Base-by-base conservation (phyloP, 2,329 filamentous ascomycete species). In the Trichoderma sp. region DNA sequence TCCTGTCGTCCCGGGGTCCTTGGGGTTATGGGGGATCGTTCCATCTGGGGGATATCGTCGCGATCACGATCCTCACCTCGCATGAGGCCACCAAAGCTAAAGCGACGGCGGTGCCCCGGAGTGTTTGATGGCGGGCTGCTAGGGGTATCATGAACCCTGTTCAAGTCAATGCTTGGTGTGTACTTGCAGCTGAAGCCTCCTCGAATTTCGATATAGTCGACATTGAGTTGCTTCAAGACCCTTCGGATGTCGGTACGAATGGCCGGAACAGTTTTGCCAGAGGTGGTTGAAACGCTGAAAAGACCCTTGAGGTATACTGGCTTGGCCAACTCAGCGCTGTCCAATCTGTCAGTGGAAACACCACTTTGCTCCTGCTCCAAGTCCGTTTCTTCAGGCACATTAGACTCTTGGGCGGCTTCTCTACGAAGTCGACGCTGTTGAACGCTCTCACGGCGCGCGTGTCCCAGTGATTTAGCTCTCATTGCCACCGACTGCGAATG, bases 261-360 rank as follows among this genome's bases (percentile, higher is more conserved):
- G 72, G 94, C 90, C 1, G 90, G 85, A 12, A 98, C 88, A 1
- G 95, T 93, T 79, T 97, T 97, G 78, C 91, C 96, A 71, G 94
- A 98, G 7, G 96, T 99, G 0, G 96, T 99, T 4, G 94, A 97
- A 68, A 98, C 96, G 77, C 95, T 98, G 83, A 99, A 98, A 20
- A 99, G 86, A 5, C 96, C 96, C 82, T 98, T 99, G 71, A 99
- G 88, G 80, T 92, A 98, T 3, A 98, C 96, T 0, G 96, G 96
- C 80, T 97, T 98, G 68, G 95, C 91, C 73, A 95, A 88, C 75
- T 97, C 94, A 6, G 92, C 90, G 75, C 88, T 90, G 73, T 89
- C 87, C 11, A 91, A 80, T 28, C 88, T 83, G 53, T 91, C 89
- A 2, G 86, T 88, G 9, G 89, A 91, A 32, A 86, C 81, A 4